These are phyloP conservation scores for Cryptosporidium sp. DNA, from an alignment of 169 alveolate species.

Conservation along the genomic window DNA sequence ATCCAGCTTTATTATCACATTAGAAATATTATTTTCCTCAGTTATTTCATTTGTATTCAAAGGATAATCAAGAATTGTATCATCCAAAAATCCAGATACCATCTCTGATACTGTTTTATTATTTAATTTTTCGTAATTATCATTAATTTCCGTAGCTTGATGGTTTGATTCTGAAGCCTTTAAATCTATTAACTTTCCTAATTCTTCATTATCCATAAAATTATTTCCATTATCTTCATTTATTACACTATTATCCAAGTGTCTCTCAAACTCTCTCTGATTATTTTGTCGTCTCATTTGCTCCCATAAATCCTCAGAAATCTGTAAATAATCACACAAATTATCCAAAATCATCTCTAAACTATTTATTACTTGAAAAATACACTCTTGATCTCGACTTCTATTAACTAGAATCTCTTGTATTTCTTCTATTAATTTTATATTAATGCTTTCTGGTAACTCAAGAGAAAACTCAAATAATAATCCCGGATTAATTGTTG, in stretches of 20 bases:
- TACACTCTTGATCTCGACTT: conserved; percentile 68
- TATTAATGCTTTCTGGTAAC: conserved; percentile 43
- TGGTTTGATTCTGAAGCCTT: background rate
- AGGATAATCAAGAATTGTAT: conserved; percentile 50
- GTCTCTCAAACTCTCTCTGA: conserved; percentile 63
- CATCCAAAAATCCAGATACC: conserved; percentile 66
- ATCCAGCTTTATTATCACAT: background rate
- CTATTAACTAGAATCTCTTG: conserved; percentile 31
- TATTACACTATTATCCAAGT: conserved; percentile 28
- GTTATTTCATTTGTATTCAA: background rate
- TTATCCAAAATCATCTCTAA: conserved; percentile 32
- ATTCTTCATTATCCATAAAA: background rate
- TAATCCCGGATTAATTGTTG: conserved; percentile 46
- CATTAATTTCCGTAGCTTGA: background rate
- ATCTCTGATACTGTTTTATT: conserved; percentile 9
- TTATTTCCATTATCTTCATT: background rate
- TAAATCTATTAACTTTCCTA: background rate
- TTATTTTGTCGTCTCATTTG: conserved; percentile 66
- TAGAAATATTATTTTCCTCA: background rate
- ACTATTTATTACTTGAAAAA: conserved; percentile 48
- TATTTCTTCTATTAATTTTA: conserved; percentile 19
- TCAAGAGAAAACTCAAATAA: conserved; percentile 65
- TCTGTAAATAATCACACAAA: conserved; percentile 34
- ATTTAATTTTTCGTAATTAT: background rate
- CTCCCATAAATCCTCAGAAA: conserved; percentile 73